Evolutionary conservation across 331 rosid genomes (phyloP).

Genomic region (Rhamnella rubrinervis): DNA sequence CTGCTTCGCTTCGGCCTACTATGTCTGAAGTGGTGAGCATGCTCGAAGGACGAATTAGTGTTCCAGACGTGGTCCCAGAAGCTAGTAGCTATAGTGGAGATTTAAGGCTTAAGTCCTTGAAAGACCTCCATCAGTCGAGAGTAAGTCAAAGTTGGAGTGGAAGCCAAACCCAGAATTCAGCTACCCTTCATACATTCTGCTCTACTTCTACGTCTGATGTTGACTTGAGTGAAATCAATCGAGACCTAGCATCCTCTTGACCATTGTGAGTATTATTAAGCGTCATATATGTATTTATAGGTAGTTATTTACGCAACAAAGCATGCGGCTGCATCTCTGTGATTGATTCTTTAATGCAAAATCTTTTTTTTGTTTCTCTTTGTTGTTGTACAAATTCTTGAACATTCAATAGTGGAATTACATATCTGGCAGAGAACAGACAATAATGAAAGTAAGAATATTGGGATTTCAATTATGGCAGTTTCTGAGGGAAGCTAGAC

Average conservation of each 20-base stretch:
- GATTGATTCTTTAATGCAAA: no score
- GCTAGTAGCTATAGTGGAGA: constrained; percentile 39
- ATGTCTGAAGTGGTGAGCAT: constrained; percentile 78
- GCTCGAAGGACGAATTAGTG: constrained; percentile 60
- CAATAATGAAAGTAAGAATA: no score
- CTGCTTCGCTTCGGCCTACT: constrained; percentile 64
- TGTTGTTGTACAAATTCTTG: no score
- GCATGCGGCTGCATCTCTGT: no score
- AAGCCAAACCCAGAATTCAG: constrained; percentile 45
- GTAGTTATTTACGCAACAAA: background rate
- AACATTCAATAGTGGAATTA: no score
- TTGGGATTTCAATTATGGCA: no score
- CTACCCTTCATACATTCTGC: constrained; percentile 19
- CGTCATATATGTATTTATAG: background rate
- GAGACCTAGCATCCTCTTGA: constrained; percentile 8
- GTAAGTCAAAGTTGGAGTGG: constrained; percentile 39
- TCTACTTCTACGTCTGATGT: constrained; percentile 36
- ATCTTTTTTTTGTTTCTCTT: no score
- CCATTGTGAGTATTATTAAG: background rate
- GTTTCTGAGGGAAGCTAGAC: no score
- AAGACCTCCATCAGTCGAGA: constrained; percentile 52
- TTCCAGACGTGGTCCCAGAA: constrained; percentile 55
- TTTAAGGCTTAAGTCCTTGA: constrained; percentile 68
- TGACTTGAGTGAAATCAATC: constrained; percentile 24
- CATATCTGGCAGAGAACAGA: no score